These are phyloP conservation scores for Vanrija humicola DNA, from an alignment of 1,284 basidiomycete genomes.

Conservation along the genomic window DNA sequence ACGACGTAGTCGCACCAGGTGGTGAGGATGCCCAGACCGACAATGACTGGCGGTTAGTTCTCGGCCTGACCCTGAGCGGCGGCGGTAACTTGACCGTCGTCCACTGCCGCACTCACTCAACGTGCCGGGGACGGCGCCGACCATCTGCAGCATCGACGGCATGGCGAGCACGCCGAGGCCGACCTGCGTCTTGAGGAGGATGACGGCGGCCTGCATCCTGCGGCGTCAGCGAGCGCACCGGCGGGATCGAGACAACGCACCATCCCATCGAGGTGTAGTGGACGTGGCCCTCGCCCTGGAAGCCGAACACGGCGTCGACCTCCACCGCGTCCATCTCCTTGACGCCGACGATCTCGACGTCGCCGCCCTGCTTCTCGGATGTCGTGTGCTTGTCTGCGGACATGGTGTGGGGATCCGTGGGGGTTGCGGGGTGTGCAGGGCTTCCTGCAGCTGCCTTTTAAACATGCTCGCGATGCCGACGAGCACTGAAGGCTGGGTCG, in stretches of 20 bases:
- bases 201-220: slow-evolving; percentile 18
- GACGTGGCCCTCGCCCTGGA: slow-evolving; percentile 28
- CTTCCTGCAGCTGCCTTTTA: no score
- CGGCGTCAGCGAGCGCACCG: background rate
- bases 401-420: no score
- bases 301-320: slow-evolving; percentile 34
- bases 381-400: no score
- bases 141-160: slow-evolving; percentile 23
- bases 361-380: no score
- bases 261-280: slow-evolving; percentile 36
- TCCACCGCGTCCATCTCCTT: slow-evolving; percentile 2
- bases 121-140: slow-evolving; percentile 28
- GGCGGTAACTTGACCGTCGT: no score
- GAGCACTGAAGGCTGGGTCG: no score
- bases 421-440: no score
- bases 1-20: slow-evolving; percentile 19
- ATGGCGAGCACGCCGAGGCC: slow-evolving; percentile 35
- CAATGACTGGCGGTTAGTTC: slow-evolving; percentile 15
- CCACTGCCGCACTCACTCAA: slow-evolving; percentile 1
- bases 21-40: slow-evolving; percentile 20
- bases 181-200: slow-evolving; percentile 37
- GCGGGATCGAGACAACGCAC: slow-evolving; percentile 14
- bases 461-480: no score
- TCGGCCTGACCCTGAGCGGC: no score
- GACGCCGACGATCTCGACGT: no score